A percentile compares a stretch with the other conserved stretches of the same genome.
phyloP scores from a whole-genome alignment of 805 yeast genomes.

The Suhomyces sp. region DNA sequence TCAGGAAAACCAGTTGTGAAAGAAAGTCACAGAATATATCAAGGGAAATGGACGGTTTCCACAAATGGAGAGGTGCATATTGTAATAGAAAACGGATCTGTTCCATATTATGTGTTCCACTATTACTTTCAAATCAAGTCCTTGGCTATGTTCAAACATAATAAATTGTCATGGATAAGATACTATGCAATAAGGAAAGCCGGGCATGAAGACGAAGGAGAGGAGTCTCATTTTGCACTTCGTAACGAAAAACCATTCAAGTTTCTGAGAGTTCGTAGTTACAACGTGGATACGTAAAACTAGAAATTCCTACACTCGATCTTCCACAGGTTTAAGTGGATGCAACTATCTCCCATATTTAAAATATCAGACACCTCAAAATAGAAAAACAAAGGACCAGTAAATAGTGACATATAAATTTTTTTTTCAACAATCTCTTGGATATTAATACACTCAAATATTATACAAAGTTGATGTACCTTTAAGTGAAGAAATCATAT shows the following conservation, averaged over 20 bases:
- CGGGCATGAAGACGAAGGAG: conserved; percentile 45
- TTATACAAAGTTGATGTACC: no score
- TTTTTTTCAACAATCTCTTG: no score
- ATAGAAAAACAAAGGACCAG: no score
- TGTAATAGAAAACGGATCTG: conserved; percentile 55
- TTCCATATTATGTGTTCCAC: conserved; percentile 57
- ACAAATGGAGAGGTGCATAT: conserved; percentile 52
- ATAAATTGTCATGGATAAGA: conserved; percentile 68
- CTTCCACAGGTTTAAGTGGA: no score
- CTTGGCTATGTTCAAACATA: conserved; percentile 55
- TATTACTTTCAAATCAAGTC: conserved; percentile 61
- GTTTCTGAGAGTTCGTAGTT: conserved; percentile 63
- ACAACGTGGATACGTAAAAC: no score
- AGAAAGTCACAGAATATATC: conserved; percentile 36
- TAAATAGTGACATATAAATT: no score
- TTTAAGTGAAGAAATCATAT: no score
- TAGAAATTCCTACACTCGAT: no score
- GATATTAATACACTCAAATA: no score
- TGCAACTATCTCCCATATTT: neutral
- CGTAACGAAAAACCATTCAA: conserved; percentile 77
- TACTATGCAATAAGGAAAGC: conserved; percentile 56
- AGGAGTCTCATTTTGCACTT: conserved; percentile 49
- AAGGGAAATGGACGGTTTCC: conserved; percentile 59
- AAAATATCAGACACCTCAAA: neutral
- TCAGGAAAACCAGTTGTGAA: conserved; percentile 13